A percentile compares a stretch with the other conserved stretches of the same genome.
Conservation (phyloP, 768 basidiomycete genomes). For the Dacryopinax spathularia region DNA sequence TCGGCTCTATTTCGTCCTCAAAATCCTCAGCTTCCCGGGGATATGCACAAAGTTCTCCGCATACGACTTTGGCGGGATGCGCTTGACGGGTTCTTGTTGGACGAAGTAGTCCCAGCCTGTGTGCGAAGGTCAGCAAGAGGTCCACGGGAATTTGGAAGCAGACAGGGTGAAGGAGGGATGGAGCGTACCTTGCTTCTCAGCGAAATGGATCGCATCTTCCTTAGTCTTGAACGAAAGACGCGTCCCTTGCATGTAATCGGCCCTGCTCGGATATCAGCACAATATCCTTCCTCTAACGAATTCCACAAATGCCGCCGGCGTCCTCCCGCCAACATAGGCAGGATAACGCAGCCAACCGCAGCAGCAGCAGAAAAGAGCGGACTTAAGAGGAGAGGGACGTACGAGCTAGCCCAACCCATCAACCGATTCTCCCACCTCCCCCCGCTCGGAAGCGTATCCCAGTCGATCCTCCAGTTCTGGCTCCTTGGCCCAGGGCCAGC, state of each 20-base stretch:
- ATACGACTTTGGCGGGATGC: conserved; percentile 75
- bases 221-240: conserved; percentile 68
- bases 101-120: conserved; percentile 77
- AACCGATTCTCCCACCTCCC: conserved; percentile 96
- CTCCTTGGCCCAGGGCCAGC: conserved; percentile 65
- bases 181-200: conserved; percentile 83
- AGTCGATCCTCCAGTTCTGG: conserved; percentile 87
- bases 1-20: conserved; percentile 71
- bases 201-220: conserved; percentile 86
- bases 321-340: too few relatives aligned
- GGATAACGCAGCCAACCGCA: not conserved
- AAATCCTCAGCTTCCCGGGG: conserved; percentile 61
- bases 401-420: conserved; percentile 96
- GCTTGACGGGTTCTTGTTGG: conserved; percentile 46
- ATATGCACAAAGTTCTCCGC: conserved; percentile 83
- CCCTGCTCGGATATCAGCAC: conserved; percentile 31
- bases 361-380: not conserved
- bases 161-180: not conserved
- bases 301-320: not conserved
- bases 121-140: conserved; percentile 10
- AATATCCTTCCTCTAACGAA: not conserved
- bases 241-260: conserved; percentile 92
- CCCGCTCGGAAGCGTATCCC: conserved; percentile 74
- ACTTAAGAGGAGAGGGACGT: conserved; percentile 22
- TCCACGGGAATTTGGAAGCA: conserved; percentile 6